Evolutionary conservation across 495 filamentous ascomycete species (phyloP), one percentile per base, ranked within the genome.

Genomic region (Trichoderma gamsii): DNA sequence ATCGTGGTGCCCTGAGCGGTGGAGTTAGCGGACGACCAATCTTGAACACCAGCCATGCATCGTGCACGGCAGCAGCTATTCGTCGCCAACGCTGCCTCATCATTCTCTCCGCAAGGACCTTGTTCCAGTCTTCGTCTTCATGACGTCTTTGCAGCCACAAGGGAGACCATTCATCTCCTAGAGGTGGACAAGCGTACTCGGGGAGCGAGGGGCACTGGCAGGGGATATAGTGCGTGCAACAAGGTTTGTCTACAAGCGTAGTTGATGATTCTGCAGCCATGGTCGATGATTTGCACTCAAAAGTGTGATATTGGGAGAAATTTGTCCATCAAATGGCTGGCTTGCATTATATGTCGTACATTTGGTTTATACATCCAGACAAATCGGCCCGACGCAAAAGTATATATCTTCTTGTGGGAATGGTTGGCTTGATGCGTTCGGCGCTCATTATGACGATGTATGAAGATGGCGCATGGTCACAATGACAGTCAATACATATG

Each of bases 371-470:
- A 61, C 29, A 61, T 61, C 23, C 52, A 61, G 52, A 61, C 23
- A 61, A 32, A 61, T 61, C 52, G 52, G 52, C 52, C 52, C 52
- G 52, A 61, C 4, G 52, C 52, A 61, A 61, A 61, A 61, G 52
- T 29, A 29, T 29, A 61, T 12, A 0, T 61, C 23, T 2, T 29
- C 23, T 16, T 61, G 23, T 61, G 52, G 52, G 52, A 61, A 32
- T 61, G 52, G 52, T 23, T 61, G 23, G 52, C 52, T 61, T 32
- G 52, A 61, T 61, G 29, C 52, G 29, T 61, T 61, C 29, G 52
- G 52, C 52, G 52, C 23, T 61, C 52, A 61, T 61, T 61, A 61
- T 61, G 52, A 61, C 52, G 25, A 61, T 61, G 52, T 61, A 61
- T 61, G 2, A 61, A 61, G 52, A 23, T 23, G 52, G 52, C n/a